Evolutionary conservation across 2,329 filamentous ascomycete genomes (phyloP).

Genomic region (Trichocomaceae sp.): DNA sequence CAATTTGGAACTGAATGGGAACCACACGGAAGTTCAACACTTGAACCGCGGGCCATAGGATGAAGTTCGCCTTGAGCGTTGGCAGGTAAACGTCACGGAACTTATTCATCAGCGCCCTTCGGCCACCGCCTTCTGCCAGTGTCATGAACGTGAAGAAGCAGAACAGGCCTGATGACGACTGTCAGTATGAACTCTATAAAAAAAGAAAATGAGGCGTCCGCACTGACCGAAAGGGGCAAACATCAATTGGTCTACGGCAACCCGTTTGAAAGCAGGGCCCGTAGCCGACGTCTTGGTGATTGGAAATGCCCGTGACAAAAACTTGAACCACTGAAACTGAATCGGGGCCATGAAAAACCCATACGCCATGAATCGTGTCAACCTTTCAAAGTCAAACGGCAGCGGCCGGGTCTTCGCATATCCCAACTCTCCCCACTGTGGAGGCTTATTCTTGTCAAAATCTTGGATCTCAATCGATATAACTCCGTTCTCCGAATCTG

Average conservation of each 20-base stretch:
- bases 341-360: conserved; percentile 93
- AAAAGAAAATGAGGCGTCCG: not conserved
- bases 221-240: conserved; percentile 79
- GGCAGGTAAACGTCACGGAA: conserved; percentile 90
- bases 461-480: conserved; percentile 85
- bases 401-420: conserved; percentile 60
- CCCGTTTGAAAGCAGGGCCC: conserved; percentile 75
- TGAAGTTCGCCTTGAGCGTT: conserved; percentile 89
- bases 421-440: conserved; percentile 59
- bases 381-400: conserved; percentile 89
- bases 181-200: conserved; percentile 5
- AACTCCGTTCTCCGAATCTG: conserved; percentile 56
- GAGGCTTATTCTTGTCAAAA: conserved; percentile 71
- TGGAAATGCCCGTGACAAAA: conserved; percentile 75
- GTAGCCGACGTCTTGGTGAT: conserved; percentile 70
- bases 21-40: conserved; percentile 94
- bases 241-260: conserved; percentile 84
- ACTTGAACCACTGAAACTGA: conserved; percentile 93
- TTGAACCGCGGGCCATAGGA: conserved; percentile 93
- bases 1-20: conserved; percentile 92
- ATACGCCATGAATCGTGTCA: conserved; percentile 94
- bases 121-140: conserved; percentile 82
- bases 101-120: conserved; percentile 71
- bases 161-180: conserved; percentile 54
- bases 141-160: conserved; percentile 97